Percentiles rank a stretch among this genome's conserved stretches.
Conservation (phyloP, 2,329 filamentous ascomycete species). For the Waltergamsia citrina region DNA sequence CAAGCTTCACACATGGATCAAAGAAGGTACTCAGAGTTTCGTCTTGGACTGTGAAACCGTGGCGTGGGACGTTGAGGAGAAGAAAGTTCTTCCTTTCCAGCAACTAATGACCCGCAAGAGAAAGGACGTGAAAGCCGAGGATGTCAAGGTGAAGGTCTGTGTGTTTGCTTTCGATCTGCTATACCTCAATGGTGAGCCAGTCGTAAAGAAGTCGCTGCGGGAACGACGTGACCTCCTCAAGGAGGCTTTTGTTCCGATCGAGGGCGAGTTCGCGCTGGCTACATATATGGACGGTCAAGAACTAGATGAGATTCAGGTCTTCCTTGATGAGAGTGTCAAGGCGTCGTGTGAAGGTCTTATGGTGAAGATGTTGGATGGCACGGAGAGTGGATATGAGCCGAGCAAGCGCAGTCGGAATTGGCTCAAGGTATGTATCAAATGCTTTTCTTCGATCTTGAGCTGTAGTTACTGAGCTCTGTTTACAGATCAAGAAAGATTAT, state of each 20-base stretch:
- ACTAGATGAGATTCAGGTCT: constrained; percentile 83
- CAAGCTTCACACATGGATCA: constrained; percentile 84
- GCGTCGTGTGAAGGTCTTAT: constrained; percentile 95
- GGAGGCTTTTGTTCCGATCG: constrained; percentile 62
- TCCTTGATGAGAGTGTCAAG: constrained; percentile 91
- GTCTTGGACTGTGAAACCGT: constrained; percentile 98
- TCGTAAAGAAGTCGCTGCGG: constrained; percentile 79
- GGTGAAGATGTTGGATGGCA: constrained; percentile 98
- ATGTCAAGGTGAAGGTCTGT: constrained; percentile 94
- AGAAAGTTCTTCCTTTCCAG: constrained; percentile 95
- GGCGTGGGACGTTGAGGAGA: constrained; percentile 88
- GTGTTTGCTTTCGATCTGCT: constrained; percentile 94
- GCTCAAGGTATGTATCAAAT: constrained; percentile 62
- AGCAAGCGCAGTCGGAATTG: constrained; percentile 95
- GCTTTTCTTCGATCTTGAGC: not conserved
- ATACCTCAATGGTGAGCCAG: constrained; percentile 82
- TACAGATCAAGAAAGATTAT: constrained; percentile 92
- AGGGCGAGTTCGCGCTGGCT: constrained; percentile 88
- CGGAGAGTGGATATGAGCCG: constrained; percentile 89
- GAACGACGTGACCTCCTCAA: constrained; percentile 72
- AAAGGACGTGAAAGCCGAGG: constrained; percentile 92
- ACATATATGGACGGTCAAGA: constrained; percentile 80
- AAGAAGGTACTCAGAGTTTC: constrained; percentile 82
- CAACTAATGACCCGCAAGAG: constrained; percentile 96
- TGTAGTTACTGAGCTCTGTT: constrained; percentile 12